Base-by-base conservation (phyloP, 495 filamentous ascomycete species). In the Trichoderma gamsii region DNA sequence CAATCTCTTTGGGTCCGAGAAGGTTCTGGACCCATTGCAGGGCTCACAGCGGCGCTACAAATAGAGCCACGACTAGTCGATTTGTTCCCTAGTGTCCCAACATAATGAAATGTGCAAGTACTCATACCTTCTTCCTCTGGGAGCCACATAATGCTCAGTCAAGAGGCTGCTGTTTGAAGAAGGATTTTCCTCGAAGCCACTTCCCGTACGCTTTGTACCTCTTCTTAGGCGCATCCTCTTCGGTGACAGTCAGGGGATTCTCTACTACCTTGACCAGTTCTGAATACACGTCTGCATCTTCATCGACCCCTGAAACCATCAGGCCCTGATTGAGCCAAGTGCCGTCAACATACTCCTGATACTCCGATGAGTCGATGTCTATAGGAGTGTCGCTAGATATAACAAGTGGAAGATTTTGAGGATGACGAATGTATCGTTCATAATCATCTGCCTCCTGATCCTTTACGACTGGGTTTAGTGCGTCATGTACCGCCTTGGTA, bases 121-220 rank as follows among this genome's bases (percentile, higher is more conserved):
- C 12, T 41, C 25, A 32, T 67, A 2, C 4, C 25, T 6, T 56
- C 65, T 18, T 56, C 65, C 6, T 5, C 12, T 2, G n/a, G 18
- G 6, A 21, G 23, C 15, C 41, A 27, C 51, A 49, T 63, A 64
- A 71, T 72, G 69, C 73, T 72, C 82, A 80, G 72, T 92, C 89
- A 69, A 90, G 83, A 69, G 89, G 86, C 80, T 86, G 84, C 84
- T 96, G 93, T 79, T 97, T 97, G 73, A 97, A 97, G 69, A 97
- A 80, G 73, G 90, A 93, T 81, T 97, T 97, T 18, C 93, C 93
- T 70, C 88, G 84, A 72, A 97, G 79, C 94, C 94, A 98, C 78
- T 97, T 93, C 73, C 88, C 81, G 77, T 99, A 99, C 0, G 93
- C 92, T 78, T 93, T 97, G 76, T 99, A 99, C 70, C 96, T 80